Conservation (phyloP, 2,329 filamentous ascomycete genomes). For the Cryphonectria parasitica region DNA sequence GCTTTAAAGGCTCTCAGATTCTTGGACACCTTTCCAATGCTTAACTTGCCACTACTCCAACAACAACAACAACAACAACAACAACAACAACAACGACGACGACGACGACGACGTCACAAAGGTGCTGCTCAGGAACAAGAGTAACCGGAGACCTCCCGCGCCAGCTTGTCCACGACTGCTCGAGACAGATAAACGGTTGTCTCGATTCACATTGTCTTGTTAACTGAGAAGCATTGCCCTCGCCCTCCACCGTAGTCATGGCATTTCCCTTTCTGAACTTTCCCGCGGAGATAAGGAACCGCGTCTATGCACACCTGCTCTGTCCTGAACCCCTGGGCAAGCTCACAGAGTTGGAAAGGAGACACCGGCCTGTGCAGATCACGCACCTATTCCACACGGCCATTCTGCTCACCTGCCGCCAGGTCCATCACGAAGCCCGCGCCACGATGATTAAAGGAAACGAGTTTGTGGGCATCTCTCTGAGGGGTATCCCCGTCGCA, state of each 20-base stretch:
- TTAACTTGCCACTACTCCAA: not conserved
- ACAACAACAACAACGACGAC: too few relatives aligned
- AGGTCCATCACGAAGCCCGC: conserved; percentile 18
- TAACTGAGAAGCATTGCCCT: not conserved
- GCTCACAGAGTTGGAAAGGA: not conserved
- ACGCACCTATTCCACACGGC: conserved; percentile 2
- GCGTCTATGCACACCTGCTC: conserved; percentile 18
- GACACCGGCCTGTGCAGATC: not conserved
- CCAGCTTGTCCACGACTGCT: not conserved
- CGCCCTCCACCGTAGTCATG: not conserved
- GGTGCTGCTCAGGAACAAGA: not conserved
- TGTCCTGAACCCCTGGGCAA: conserved; percentile 1
- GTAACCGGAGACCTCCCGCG: too few relatives aligned
- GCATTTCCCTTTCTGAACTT: conserved; percentile 14
- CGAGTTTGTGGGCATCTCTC: conserved; percentile 18
- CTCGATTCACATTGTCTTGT: too few relatives aligned
- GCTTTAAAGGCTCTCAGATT: not conserved
- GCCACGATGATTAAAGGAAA: conserved; percentile 19
- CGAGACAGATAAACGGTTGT: too few relatives aligned
- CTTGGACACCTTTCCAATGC: not conserved
- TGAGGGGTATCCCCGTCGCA: not conserved
- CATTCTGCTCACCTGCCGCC: conserved; percentile 19
- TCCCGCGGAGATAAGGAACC: conserved; percentile 15
- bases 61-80: too few relatives aligned
- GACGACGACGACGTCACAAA: not conserved